Base-by-base conservation (phyloP, 2,329 filamentous ascomycete genomes). In the Graphilbum fragrans region DNA sequence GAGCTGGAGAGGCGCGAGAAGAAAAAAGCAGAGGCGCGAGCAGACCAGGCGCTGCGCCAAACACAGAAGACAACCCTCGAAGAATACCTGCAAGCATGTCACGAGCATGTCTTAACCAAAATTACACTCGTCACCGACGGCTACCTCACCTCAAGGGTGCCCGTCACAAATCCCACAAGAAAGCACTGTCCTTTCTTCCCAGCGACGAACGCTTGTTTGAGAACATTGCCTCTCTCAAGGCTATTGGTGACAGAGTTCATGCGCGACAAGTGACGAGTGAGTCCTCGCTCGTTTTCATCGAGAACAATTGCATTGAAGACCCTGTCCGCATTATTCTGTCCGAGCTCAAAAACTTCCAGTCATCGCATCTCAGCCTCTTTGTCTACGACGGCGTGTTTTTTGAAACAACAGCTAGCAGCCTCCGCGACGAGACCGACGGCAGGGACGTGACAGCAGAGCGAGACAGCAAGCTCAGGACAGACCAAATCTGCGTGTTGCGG, bases 401-500 rank as follows among this genome's bases (percentile, higher is more conserved):
- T 37, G 17, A 44, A n/a, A 39, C 38, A 10, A 36, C 32, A 1
- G 38, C 35, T 4, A 41, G 19, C 31, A 44, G 17, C 14, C 42
- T 44, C 12, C 42, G 42, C 16, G 39, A 41, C 21, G n/a, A 23
- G 14, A 20, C 19, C 1, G 42, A 44, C n/a, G 35, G 29, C 17
- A 10, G 22, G 4, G 38, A 41, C 17, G 22, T 4, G 20, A 27
- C 29, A 5, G 29, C 22, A 16, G 4, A 25, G 16, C 42, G 38
- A 12, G 42, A 44, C 14, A 46, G 47, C n/a, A 46, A 50, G 46
- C 42, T 58, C 2, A 53, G 53, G n/a, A 51, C 55, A 9, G 55
- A 61, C 43, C 52, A 63, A 42, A 58, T 60, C 35, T 62, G 50
- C 39, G 49, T 55, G 17, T 52, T 51, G 40, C 46, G 42, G 21